A percentile compares a stretch with the other conserved stretches of the same genome.
phyloP scores from a whole-genome alignment of 108 stramenopile species.

The Seminavis robusta region DNA sequence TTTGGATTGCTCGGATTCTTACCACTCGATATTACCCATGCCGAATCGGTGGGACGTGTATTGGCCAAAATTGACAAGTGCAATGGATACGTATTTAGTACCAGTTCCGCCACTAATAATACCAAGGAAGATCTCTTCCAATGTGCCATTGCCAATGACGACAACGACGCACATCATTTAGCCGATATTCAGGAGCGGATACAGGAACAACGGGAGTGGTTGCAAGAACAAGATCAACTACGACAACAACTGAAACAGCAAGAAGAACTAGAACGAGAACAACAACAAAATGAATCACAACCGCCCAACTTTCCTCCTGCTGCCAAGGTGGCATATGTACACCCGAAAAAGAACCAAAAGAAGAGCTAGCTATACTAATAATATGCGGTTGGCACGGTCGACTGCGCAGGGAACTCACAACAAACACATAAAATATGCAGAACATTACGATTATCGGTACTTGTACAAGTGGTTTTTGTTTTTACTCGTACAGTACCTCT shows the following conservation, averaged over 20 bases:
- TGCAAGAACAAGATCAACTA: conserved; percentile 2
- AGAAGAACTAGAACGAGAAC: not conserved
- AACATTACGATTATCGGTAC: too few relatives aligned
- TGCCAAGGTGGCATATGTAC: too few relatives aligned
- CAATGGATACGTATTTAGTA: conserved; percentile 78
- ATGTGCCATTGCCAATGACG: conserved; percentile 35
- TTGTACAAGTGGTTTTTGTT: too few relatives aligned
- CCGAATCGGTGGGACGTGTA: conserved; percentile 75
- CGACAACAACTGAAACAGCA: not conserved
- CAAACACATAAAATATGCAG: too few relatives aligned
- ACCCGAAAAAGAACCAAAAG: too few relatives aligned
- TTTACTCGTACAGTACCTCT: too few relatives aligned
- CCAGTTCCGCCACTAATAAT: not conserved
- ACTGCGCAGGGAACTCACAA: too few relatives aligned
- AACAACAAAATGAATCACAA: too few relatives aligned
- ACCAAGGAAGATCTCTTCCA: conserved; percentile 35
- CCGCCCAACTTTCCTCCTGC: too few relatives aligned
- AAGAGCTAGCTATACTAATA: too few relatives aligned
- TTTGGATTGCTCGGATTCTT: conserved; percentile 72
- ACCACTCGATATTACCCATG: conserved; percentile 74
- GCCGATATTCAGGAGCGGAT: conserved; percentile 48
- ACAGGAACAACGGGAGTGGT: conserved; percentile 2
- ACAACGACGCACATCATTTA: conserved; percentile 21
- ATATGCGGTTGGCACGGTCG: too few relatives aligned
- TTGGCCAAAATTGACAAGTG: conserved; percentile 76